These are phyloP conservation scores for Daldinia decipiens DNA, from an alignment of 495 filamentous ascomycete species.

Conservation along the genomic window DNA sequence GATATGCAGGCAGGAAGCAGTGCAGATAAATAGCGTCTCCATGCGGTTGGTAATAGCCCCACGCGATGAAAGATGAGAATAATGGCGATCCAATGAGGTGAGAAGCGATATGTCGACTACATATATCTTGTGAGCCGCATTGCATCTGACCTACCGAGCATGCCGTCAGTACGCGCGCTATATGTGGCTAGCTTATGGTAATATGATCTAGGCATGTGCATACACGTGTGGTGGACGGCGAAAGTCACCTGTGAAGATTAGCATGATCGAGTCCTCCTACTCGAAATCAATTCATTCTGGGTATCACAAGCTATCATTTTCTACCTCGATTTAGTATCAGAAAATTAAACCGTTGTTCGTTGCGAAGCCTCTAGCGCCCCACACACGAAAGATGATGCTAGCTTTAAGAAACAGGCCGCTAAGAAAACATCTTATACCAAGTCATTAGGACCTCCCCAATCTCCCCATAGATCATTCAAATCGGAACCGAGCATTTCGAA, in stretches of 20 bases:
- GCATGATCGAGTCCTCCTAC: background rate
- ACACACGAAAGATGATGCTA: background rate
- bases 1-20: too few relatives aligned
- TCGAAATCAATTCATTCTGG: slow-evolving; percentile 9
- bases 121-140: too few relatives aligned
- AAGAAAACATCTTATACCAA: slow-evolving; percentile 25
- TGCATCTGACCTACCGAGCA: background rate
- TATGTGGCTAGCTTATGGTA: background rate
- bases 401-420: background rate
- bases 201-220: background rate
- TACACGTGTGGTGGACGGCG: background rate
- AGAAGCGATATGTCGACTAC: too few relatives aligned
- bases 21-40: too few relatives aligned
- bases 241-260: background rate
- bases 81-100: too few relatives aligned
- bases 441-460: slow-evolving; percentile 38
- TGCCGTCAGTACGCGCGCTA: background rate
- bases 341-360: background rate
- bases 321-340: background rate
- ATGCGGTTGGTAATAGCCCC: background rate
- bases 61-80: background rate
- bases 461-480: slow-evolving; percentile 49
- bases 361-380: slow-evolving; percentile 9
- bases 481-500: slow-evolving; percentile 48
- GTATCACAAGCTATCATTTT: slow-evolving; percentile 35